Evolutionary conservation across 2,329 filamentous ascomycete genomes (phyloP).

Genomic region (Epichloe brachyelytri): DNA sequence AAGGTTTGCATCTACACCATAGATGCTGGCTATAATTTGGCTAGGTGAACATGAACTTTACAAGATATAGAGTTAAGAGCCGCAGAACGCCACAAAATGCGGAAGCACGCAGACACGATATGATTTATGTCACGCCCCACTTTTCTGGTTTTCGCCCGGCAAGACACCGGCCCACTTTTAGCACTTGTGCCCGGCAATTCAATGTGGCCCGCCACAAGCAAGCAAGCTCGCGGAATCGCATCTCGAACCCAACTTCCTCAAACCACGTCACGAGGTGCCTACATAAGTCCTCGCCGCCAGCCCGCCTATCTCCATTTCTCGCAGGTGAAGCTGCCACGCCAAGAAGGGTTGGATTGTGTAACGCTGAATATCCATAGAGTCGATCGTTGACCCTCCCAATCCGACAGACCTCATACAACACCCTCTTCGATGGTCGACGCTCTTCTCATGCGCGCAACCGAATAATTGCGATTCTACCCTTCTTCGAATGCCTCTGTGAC

Average conservation of each 20-base stretch:
- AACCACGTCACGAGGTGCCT: not conserved
- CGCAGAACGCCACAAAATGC: too few species aligned
- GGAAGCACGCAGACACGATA: too few species aligned
- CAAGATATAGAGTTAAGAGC: not conserved
- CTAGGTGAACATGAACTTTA: not conserved
- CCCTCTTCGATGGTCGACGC: not conserved
- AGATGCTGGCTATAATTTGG: not conserved
- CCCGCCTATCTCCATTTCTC: too few species aligned
- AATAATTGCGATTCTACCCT: not conserved
- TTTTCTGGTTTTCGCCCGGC: too few species aligned
- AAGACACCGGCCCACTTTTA: too few species aligned
- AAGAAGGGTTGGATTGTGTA: not conserved
- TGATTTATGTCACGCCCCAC: too few species aligned
- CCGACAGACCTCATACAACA: not conserved
- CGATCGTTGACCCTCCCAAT: not conserved
- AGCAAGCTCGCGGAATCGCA: not conserved
- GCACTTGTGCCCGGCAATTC: not conserved
- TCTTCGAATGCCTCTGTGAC: conserved; percentile 3
- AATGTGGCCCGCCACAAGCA: not conserved
- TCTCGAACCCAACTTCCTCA: not conserved
- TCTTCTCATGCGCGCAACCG: conserved; percentile 1
- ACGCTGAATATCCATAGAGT: not conserved
- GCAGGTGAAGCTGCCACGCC: too few species aligned
- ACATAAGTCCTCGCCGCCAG: too few species aligned
- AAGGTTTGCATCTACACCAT: too few species aligned